phyloP scores from a whole-genome alignment of 148 eudicot species.

The Mesembryanthemum crystallinum region DNA sequence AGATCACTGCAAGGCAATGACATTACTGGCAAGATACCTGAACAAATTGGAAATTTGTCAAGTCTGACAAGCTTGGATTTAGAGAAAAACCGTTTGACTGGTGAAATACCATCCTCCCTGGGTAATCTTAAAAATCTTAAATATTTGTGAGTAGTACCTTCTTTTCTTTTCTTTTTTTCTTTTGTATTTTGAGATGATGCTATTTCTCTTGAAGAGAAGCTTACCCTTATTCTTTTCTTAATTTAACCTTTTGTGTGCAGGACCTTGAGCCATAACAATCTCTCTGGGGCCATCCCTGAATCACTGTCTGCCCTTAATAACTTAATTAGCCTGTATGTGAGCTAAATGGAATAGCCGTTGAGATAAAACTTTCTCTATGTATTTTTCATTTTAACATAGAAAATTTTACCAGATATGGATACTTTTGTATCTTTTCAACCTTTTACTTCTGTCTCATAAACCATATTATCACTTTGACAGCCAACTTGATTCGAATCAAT shows the following conservation, averaged over 20 bases:
- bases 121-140: conserved; percentile 73
- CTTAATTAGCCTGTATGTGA: conserved; percentile 73
- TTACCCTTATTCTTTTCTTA: conserved; percentile 6
- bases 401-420: not conserved
- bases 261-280: conserved; percentile 68
- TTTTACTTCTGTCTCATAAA: conserved; percentile 13
- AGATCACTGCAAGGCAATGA: conserved; percentile 72
- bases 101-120: conserved; percentile 79
- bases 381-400: not conserved
- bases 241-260: conserved; percentile 39
- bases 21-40: conserved; percentile 75
- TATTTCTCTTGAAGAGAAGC: not conserved
- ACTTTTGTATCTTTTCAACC: not conserved
- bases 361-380: not conserved
- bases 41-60: conserved; percentile 65
- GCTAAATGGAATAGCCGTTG: not conserved
- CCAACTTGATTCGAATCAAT: conserved; percentile 70
- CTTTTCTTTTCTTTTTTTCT: conserved; percentile 17
- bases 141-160: conserved; percentile 62
- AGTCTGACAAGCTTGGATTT: conserved; percentile 69
- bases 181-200: conserved; percentile 2
- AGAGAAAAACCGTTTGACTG: conserved; percentile 65
- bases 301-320: conserved; percentile 61
- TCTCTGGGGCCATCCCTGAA: conserved; percentile 72
- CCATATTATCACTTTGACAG: conserved; percentile 44